Evolutionary conservation across 306 rosid species (phyloP).

Genomic region (Lablab purpureus): DNA sequence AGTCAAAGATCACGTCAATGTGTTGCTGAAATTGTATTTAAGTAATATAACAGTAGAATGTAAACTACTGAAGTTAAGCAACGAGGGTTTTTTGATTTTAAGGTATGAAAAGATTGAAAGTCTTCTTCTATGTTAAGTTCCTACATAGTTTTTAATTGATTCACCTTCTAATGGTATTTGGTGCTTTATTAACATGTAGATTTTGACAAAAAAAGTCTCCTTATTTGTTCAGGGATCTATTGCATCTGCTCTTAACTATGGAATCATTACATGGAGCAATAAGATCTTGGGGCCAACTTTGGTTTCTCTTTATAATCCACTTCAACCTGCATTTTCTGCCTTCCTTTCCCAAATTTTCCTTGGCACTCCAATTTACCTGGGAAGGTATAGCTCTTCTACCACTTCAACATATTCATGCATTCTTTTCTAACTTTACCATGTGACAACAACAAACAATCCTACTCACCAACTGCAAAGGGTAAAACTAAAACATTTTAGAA

Average conservation of each 20-base stretch:
- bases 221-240: conserved; percentile 70
- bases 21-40: too few relatives aligned
- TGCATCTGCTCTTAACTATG: conserved; percentile 92
- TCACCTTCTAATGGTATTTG: conserved; percentile 12
- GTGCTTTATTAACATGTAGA: conserved; percentile 1
- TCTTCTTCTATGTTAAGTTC: too few relatives aligned
- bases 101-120: neutral
- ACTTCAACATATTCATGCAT: conserved; percentile 36
- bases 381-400: conserved; percentile 72
- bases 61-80: neutral
- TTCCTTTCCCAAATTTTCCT: conserved; percentile 79
- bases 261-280: conserved; percentile 83
- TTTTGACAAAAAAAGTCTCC: conserved; percentile 6
- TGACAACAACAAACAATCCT: conserved; percentile 17
- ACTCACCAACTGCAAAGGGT: neutral
- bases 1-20: too few relatives aligned
- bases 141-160: conserved; percentile 1
- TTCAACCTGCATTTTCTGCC: conserved; percentile 85
- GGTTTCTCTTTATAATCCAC: conserved; percentile 87
- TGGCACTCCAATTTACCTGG: conserved; percentile 86
- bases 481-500: neutral
- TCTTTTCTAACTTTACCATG: neutral
- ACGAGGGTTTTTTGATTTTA: neutral
- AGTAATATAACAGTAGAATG: too few relatives aligned
- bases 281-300: conserved; percentile 92